Percentiles rank a stretch among this genome's conserved stretches.
These are phyloP conservation scores for Leptomonas seymouri DNA, from an alignment of 208 protist genomes.

Conservation along the genomic window DNA sequence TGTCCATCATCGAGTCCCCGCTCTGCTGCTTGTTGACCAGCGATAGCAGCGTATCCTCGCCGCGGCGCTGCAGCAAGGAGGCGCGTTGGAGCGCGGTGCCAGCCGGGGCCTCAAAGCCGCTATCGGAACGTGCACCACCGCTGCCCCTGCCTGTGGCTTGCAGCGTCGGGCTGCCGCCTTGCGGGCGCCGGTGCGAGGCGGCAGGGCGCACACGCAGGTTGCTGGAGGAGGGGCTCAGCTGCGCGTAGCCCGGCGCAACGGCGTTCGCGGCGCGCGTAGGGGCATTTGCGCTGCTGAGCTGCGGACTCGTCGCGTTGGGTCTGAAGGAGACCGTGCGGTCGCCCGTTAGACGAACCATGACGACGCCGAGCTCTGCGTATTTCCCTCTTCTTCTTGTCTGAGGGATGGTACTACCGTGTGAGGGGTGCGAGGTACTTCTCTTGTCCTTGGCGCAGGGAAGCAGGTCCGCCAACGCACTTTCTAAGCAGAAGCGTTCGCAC, in stretches of 20 bases:
- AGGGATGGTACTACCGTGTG: too few species aligned
- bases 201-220: slow-evolving; percentile 38
- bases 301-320: not conserved
- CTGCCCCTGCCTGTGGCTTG: slow-evolving; percentile 2
- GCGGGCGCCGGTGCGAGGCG: slow-evolving; percentile 12
- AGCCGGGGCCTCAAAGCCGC: slow-evolving; percentile 6
- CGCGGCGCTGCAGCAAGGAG: slow-evolving; percentile 17
- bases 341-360: slow-evolving; percentile 4
- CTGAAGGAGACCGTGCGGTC: slow-evolving; percentile 13
- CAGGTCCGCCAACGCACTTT: too few species aligned
- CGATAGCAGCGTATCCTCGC: slow-evolving; percentile 16
- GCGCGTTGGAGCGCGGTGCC: slow-evolving; percentile 2
- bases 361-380: not conserved
- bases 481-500: too few species aligned
- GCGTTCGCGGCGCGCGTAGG: not conserved
- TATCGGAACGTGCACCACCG: slow-evolving; percentile 11
- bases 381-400: slow-evolving; percentile 17
- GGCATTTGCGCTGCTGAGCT: not conserved
- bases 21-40: slow-evolving; percentile 15
- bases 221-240: slow-evolving; percentile 13
- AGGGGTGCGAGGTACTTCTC: too few species aligned
- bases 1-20: slow-evolving; percentile 24
- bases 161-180: not conserved
- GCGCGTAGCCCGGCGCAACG: slow-evolving; percentile 10
- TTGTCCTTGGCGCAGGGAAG: too few species aligned